Evolutionary conservation across 257 asterid genomes (phyloP).

Genomic region (Capsicum pubescens): DNA sequence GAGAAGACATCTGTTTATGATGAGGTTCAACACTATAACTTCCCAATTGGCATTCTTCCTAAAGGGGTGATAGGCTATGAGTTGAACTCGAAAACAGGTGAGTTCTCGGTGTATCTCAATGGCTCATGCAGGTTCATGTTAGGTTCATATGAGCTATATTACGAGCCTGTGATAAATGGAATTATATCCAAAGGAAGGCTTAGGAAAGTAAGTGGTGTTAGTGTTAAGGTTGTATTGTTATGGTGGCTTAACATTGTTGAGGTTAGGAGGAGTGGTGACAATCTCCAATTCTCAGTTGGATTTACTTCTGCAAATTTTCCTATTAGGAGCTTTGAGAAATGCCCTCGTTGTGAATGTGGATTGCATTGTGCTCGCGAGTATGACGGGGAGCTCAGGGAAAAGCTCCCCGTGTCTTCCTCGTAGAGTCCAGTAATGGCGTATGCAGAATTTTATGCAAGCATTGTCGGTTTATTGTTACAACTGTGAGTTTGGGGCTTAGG

Average conservation of each 20-base stretch:
- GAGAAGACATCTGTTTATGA: constrained; percentile 40
- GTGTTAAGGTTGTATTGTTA: constrained; percentile 41
- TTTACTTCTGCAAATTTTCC: constrained; percentile 66
- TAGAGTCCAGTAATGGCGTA: not conserved
- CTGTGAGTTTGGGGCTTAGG: too few species aligned
- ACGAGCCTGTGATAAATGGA: too few species aligned
- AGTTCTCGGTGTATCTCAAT: too few species aligned
- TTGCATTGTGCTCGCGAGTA: constrained; percentile 48
- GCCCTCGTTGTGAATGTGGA: constrained; percentile 89
- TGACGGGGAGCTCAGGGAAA: not conserved
- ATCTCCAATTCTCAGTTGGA: constrained; percentile 71
- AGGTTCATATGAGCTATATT: too few species aligned
- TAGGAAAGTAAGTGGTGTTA: too few species aligned
- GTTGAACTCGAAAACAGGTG: constrained; percentile 65
- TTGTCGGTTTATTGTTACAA: not conserved
- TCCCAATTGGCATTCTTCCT: constrained; percentile 82
- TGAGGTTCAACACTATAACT: constrained; percentile 54
- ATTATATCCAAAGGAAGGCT: too few species aligned
- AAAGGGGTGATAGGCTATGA: constrained; percentile 68
- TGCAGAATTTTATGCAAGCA: not conserved
- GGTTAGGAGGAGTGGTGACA: constrained; percentile 51
- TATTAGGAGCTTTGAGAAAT: constrained; percentile 56
- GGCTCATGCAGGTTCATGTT: too few species aligned
- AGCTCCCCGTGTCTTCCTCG: constrained; percentile 35
- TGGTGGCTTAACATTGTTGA: constrained; percentile 82